These are phyloP conservation scores for Ophiostoma populinum DNA, from an alignment of 2,329 filamentous ascomycete genomes.

Conservation along the genomic window DNA sequence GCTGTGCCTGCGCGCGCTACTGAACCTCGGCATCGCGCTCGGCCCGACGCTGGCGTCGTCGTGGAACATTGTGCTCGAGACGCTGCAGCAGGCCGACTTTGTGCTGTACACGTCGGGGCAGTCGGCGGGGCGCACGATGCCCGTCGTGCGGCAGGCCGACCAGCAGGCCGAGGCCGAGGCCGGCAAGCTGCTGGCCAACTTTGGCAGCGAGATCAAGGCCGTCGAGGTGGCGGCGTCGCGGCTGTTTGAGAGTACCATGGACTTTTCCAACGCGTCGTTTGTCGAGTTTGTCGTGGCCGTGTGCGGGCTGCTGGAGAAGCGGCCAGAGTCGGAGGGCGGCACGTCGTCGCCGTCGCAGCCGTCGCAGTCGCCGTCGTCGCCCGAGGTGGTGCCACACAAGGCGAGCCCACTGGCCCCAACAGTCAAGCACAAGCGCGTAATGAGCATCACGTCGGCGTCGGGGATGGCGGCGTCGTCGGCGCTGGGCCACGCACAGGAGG, in stretches of 20 bases:
- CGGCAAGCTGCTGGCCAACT: slow-evolving; percentile 39
- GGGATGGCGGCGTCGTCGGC: slow-evolving; percentile 27
- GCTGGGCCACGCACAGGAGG: slow-evolving; percentile 27
- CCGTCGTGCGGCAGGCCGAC: slow-evolving; percentile 28
- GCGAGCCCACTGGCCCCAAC: background rate
- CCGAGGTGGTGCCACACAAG: slow-evolving; percentile 1
- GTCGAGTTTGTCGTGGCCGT: slow-evolving; percentile 59
- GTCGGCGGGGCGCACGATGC: slow-evolving; percentile 31
- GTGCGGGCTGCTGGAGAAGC: slow-evolving; percentile 46
- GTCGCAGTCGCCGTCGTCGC: too few relatives aligned
- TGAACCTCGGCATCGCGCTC: slow-evolving; percentile 91
- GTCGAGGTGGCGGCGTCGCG: slow-evolving; percentile 77
- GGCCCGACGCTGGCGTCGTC: slow-evolving; percentile 71
- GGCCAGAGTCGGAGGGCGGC: slow-evolving; percentile 15
- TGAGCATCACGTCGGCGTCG: slow-evolving; percentile 29
- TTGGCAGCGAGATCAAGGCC: slow-evolving; percentile 66
- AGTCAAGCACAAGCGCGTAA: slow-evolving; percentile 22
- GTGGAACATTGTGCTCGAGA: slow-evolving; percentile 85
- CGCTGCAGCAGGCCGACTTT: slow-evolving; percentile 81
- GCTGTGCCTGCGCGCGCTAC: slow-evolving; percentile 69
- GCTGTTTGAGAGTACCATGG: slow-evolving; percentile 78
- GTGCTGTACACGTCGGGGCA: slow-evolving; percentile 53
- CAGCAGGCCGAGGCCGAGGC: slow-evolving; percentile 33
- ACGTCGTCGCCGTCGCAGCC: slow-evolving; percentile 17
- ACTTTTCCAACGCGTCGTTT: slow-evolving; percentile 76